Evolutionary conservation across 345 rosid genomes (phyloP).

Genomic region (Corchorus capsularis): DNA sequence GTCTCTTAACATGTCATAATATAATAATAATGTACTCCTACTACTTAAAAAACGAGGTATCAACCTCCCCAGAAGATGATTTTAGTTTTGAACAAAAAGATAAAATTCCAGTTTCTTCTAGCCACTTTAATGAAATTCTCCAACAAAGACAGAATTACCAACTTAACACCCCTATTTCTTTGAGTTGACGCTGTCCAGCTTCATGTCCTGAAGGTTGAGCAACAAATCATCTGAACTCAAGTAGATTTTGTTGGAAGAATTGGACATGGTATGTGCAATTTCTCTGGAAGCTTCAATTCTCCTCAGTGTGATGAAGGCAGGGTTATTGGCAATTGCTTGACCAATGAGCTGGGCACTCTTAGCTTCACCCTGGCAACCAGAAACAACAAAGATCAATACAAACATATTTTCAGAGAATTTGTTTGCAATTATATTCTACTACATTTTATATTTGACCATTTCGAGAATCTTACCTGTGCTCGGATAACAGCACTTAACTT

Average conservation of each 20-base stretch:
- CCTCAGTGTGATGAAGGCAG: conserved; percentile 88
- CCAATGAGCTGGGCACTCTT: conserved; percentile 94
- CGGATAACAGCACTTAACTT: conserved; percentile 89
- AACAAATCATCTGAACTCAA: conserved; percentile 71
- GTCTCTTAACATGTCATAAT: too few relatives aligned
- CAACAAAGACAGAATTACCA: background rate
- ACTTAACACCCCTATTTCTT: conserved; percentile 42
- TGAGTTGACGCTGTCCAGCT: conserved; percentile 31
- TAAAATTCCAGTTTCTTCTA: background rate
- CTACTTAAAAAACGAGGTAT: too few relatives aligned
- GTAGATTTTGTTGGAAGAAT: conserved; percentile 74
- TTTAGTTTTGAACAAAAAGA: conserved; percentile 3
- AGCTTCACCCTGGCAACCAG: conserved; percentile 74
- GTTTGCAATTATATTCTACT: background rate
- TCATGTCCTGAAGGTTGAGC: conserved; percentile 80
- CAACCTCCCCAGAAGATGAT: too few relatives aligned
- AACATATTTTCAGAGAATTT: background rate
- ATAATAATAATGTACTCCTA: too few relatives aligned
- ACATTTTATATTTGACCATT: background rate
- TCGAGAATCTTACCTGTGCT: conserved; percentile 61
- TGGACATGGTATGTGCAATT: conserved; percentile 76
- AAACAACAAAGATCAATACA: background rate
- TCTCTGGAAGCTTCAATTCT: conserved; percentile 96
- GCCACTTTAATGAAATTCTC: too few relatives aligned
- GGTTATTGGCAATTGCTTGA: conserved; percentile 88